A percentile compares a stretch with the other conserved stretches of the same genome.
phyloP scores from a whole-genome alignment of 1,139 yeast species.

The Protomyces gravidus region DNA sequence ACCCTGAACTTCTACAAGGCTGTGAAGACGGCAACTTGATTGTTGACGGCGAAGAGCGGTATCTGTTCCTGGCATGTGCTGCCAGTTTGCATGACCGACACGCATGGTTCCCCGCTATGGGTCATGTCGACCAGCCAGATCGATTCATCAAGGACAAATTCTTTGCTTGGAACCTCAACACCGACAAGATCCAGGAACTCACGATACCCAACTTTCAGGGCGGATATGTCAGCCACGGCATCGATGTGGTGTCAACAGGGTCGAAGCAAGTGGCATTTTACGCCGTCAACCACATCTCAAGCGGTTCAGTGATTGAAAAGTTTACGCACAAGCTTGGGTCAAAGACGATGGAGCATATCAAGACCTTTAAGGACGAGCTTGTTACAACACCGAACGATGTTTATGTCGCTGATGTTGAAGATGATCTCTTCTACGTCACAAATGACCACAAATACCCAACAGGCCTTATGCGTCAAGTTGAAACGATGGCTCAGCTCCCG shows the following conservation, averaged over 20 bases:
- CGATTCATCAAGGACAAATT: slow-evolving; percentile 16
- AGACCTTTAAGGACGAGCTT: slow-evolving; percentile 17
- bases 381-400: slow-evolving; percentile 25
- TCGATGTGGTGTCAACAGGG: slow-evolving; percentile 17
- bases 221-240: slow-evolving; percentile 16
- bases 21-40: slow-evolving; percentile 26
- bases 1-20: slow-evolving; percentile 8
- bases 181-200: slow-evolving; percentile 9
- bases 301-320: slow-evolving; percentile 25
- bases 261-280: slow-evolving; percentile 13
- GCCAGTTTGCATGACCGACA: slow-evolving; percentile 12
- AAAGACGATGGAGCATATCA: slow-evolving; percentile 2
- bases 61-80: slow-evolving; percentile 19
- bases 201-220: not conserved
- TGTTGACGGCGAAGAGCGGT: slow-evolving; percentile 23
- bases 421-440: slow-evolving; percentile 22
- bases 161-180: slow-evolving; percentile 21
- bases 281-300: slow-evolving; percentile 18
- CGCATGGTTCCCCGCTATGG: slow-evolving; percentile 24
- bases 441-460: slow-evolving; percentile 21
- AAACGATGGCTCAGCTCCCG: slow-evolving; percentile 19
- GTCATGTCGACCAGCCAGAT: slow-evolving; percentile 4
- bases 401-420: slow-evolving; percentile 16
- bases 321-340: slow-evolving; percentile 21
- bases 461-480: slow-evolving; percentile 10